Evolutionary conservation across 148 eudicot genomes (phyloP).

Genomic region (Euryodendron excelsum): DNA sequence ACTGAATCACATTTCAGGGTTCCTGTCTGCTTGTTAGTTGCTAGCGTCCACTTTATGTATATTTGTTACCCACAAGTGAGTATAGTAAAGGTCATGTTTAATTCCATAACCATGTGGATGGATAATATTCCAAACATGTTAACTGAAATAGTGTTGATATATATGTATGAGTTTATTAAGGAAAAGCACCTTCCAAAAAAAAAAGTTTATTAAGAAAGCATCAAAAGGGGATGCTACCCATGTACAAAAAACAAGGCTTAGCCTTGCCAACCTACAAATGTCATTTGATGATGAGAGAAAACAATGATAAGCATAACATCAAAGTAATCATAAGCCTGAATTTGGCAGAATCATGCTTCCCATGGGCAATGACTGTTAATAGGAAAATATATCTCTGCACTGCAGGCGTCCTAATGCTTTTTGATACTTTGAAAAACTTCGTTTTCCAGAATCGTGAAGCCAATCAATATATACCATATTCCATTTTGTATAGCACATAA

Average conservation of each 20-base stretch:
- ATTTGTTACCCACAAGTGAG: not conserved
- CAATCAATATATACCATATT: not conserved
- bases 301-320: not conserved
- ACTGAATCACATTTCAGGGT: not conserved
- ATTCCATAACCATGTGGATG: slow-evolving; percentile 6
- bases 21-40: not conserved
- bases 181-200: no score
- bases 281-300: not conserved
- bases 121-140: not conserved
- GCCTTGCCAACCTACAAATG: not conserved
- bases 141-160: not conserved
- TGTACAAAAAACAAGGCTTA: not conserved
- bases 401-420: not conserved
- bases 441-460: not conserved
- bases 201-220: not conserved
- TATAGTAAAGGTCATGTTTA: not conserved
- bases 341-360: not conserved
- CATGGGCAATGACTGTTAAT: not conserved
- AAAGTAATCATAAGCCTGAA: not conserved
- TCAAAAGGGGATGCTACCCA: not conserved
- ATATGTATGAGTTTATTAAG: no score
- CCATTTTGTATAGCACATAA: not conserved
- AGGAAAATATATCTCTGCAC: not conserved
- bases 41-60: not conserved
- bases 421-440: not conserved